phyloP scores from a whole-genome alignment of 202 grass and related monocot species.

The Schoenoplectus tabernaemontani region DNA sequence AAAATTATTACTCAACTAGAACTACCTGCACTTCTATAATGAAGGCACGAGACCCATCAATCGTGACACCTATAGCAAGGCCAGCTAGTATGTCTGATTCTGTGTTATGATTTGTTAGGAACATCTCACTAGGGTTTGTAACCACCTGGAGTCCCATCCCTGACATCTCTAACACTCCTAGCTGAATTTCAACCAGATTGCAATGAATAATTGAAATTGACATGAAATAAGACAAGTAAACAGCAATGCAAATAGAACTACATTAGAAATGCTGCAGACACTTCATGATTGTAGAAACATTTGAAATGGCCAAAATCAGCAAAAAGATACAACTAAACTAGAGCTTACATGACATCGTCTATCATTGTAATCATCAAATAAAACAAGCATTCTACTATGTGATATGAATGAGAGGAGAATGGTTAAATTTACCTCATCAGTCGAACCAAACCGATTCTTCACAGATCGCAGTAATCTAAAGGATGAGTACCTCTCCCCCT shows the following conservation, averaged over 20 bases:
- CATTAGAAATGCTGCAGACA: background rate
- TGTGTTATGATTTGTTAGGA: slow-evolving; percentile 64
- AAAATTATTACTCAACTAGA: background rate
- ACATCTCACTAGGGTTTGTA: slow-evolving; percentile 81
- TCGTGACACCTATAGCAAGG: slow-evolving; percentile 76
- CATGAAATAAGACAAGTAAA: background rate
- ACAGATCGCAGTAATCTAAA: slow-evolving; percentile 74
- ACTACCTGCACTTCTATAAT: slow-evolving; percentile 91
- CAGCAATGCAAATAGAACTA: background rate
- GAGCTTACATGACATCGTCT: background rate
- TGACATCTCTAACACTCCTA: slow-evolving; percentile 94
- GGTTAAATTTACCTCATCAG: slow-evolving; percentile 58
- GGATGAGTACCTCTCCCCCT: slow-evolving; percentile 83
- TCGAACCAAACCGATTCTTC: slow-evolving; percentile 92
- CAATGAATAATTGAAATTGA: background rate
- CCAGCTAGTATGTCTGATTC: slow-evolving; percentile 83
- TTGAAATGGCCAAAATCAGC: background rate
- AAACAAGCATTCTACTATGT: background rate
- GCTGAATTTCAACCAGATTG: slow-evolving; percentile 33
- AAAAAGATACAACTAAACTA: background rate
- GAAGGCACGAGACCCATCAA: slow-evolving; percentile 84
- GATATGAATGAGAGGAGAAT: background rate
- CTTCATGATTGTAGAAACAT: background rate
- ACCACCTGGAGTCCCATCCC: slow-evolving; percentile 68
- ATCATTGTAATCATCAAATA: background rate